phyloP scores from a whole-genome alignment of 768 basidiomycete genomes.

The Mycena indigotica region DNA sequence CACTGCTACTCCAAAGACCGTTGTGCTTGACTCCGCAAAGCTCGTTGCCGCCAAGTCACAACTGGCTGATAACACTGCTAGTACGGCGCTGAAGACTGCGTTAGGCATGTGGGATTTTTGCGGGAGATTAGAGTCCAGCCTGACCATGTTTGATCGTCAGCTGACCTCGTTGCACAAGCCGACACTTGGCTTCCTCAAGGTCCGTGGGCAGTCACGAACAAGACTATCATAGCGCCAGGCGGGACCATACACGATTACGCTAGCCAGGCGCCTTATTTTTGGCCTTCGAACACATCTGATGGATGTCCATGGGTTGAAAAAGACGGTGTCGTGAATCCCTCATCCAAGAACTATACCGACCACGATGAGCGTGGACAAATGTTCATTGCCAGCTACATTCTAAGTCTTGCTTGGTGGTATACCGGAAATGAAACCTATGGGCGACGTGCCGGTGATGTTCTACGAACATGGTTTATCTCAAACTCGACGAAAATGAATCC shows the following conservation, averaged over 20 bases:
- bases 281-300: constrained; percentile 27
- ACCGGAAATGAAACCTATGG: constrained; percentile 37
- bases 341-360: constrained; percentile 9
- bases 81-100: background rate
- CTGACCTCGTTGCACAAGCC: constrained; percentile 11
- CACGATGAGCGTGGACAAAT: constrained; percentile 36
- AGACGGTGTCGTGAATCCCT: constrained; percentile 34
- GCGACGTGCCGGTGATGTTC: constrained; percentile 30
- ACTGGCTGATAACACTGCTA: background rate
- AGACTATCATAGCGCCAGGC: constrained; percentile 2
- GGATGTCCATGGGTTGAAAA: constrained; percentile 39
- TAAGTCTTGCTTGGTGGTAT: constrained; percentile 41
- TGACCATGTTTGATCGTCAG: background rate
- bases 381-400: constrained; percentile 44
- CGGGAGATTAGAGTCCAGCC: background rate
- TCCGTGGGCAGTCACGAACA: constrained; percentile 17
- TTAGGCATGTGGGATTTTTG: background rate
- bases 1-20: background rate
- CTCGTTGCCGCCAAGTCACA: background rate
- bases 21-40: background rate
- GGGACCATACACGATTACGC: constrained; percentile 16
- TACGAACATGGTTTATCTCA: constrained; percentile 46
- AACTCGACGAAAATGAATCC: constrained; percentile 43
- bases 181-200: constrained; percentile 15
- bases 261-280: constrained; percentile 16